phyloP scores from a whole-genome alignment of 2,329 filamentous ascomycete species.

The Xylariaceae sp. region DNA sequence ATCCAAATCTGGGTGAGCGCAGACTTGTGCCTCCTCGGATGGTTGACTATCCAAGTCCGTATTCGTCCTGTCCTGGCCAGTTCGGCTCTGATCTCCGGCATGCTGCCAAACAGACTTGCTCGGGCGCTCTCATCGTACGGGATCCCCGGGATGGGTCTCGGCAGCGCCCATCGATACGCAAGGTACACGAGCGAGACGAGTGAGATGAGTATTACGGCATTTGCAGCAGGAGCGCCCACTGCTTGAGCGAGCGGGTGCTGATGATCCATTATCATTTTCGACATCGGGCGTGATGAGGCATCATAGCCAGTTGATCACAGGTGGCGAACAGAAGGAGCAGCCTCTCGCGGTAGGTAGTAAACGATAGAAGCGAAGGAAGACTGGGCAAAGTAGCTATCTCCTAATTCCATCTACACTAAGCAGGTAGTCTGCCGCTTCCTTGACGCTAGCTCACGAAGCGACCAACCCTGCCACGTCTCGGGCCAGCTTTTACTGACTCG shows the following conservation, averaged over 20 bases:
- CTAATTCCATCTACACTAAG: too few species aligned
- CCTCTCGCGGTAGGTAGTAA: too few species aligned
- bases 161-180: slow-evolving; percentile 17
- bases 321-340: too few species aligned
- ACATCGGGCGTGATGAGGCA: too few species aligned
- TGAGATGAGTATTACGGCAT: slow-evolving; percentile 1
- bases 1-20: slow-evolving; percentile 32
- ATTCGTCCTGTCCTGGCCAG: slow-evolving; percentile 7
- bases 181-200: slow-evolving; percentile 5
- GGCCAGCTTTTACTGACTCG: too few species aligned
- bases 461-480: too few species aligned
- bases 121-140: slow-evolving; percentile 20
- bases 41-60: slow-evolving; percentile 11
- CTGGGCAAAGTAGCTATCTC: too few species aligned
- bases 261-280: background rate
- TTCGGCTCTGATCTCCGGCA: slow-evolving; percentile 15
- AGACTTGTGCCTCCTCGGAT: slow-evolving; percentile 12
- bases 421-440: too few species aligned
- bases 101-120: slow-evolving; percentile 18
- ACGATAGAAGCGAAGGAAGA: too few species aligned
- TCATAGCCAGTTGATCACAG: too few species aligned
- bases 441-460: too few species aligned
- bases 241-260: background rate
- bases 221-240: background rate
- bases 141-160: slow-evolving; percentile 26